Conservation (phyloP, 371 early-diverging fungal species). For the Rhizopus stolonifer region DNA sequence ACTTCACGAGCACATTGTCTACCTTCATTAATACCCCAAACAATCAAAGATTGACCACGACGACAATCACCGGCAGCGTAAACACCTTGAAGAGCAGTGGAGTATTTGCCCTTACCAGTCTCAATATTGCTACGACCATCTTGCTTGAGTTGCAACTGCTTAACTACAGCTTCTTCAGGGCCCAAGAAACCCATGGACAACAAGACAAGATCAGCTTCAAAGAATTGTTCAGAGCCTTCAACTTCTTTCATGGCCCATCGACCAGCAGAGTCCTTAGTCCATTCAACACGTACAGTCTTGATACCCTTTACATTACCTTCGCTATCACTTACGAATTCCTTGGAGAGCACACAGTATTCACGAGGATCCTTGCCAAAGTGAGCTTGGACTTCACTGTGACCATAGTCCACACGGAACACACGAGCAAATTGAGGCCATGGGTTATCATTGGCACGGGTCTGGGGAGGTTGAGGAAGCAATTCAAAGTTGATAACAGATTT, state of each 20-base stretch:
- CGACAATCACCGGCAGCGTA: conserved; percentile 97
- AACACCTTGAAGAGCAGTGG: conserved; percentile 77
- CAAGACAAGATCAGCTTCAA: conserved; percentile 87
- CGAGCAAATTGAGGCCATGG: conserved; percentile 97
- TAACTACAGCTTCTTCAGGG: conserved; percentile 83
- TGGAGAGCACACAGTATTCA: conserved; percentile 89
- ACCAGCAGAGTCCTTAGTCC: conserved; percentile 79
- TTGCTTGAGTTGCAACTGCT: conserved; percentile 76
- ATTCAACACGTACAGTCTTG: conserved; percentile 93
- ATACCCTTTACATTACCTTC: conserved; percentile 85
- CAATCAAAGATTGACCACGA: conserved; percentile 92
- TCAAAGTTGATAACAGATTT: conserved; percentile 94
- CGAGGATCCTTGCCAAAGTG: conserved; percentile 93
- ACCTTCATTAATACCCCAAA: conserved; percentile 98
- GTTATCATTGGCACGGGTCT: conserved; percentile 79
- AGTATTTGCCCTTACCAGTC: conserved; percentile 76
- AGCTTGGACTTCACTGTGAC: conserved; percentile 88
- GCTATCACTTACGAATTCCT: conserved; percentile 89
- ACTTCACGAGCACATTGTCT: conserved; percentile 93
- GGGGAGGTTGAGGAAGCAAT: conserved; percentile 89
- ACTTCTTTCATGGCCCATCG: conserved; percentile 90
- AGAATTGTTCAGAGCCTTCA: conserved; percentile 78
- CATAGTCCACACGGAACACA: conserved; percentile 94
- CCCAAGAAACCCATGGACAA: conserved; percentile 97
- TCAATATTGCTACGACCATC: conserved; percentile 77